Base-by-base conservation (phyloP, 768 basidiomycete genomes). In the Calocybe gangraenosa region DNA sequence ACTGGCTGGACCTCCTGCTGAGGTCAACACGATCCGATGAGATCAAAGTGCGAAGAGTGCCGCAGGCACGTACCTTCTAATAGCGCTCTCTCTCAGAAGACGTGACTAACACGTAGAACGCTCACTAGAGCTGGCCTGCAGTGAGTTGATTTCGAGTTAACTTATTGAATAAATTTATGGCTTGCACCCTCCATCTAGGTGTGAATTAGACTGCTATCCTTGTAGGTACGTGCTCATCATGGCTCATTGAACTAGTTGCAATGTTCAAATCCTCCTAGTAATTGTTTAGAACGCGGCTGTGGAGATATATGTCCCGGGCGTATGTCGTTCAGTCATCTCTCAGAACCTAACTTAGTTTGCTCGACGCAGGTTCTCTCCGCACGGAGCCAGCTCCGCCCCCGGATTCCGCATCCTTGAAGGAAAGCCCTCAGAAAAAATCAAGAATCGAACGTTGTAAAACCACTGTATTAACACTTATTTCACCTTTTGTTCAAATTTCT, bases 281-380 rank as follows among this genome's bases (percentile, higher is more conserved):
- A 51, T 34, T 51, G 50, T 37, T 8, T 32, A 14, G 50, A 51
- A 36, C 47, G 43, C 34, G 50, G 50, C 25, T 42, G 31, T 32
- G 38, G 25, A 1, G 14, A 48, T 18, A 39, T 23, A 35, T 44
- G 42, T 19, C 39, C 28, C 28, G 45, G 17, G n/a, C 22, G 45
- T 50, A 21, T 13, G 42, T 51, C 30, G 19, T 15, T 15, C 2
- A 11, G 7, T 19, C 18, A 6, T 18, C 9, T 33, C 22, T 25
- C 15, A 37, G 25, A 28, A 28, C 25, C 11, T 28, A 20, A 20
- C 8, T 33, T 39, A 18, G 40, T 5, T 35, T 7, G 14, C 14
- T 35, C 34, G 5, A 35, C 13, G 17, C 20, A 25, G 13, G 11
- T 14, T 5, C 7, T 35, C 14, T 32, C 32, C 10, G 13, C 15